Conservation (phyloP, 305 asterid genomes). For the Fraxinus baroniana region DNA sequence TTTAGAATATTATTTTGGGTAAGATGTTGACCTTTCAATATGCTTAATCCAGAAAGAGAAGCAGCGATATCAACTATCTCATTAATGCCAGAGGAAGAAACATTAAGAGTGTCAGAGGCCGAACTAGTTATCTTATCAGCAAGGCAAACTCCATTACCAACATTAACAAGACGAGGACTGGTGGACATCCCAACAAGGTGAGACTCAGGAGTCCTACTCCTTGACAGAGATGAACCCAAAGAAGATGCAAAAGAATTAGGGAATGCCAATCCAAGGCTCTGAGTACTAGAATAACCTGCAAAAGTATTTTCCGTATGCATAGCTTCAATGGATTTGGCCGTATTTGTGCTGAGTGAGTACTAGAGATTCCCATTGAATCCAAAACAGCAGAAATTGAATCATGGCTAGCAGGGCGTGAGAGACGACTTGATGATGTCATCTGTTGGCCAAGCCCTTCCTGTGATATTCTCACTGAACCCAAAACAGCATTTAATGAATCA, state of each 20-base stretch:
- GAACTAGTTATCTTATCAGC: constrained; percentile 31
- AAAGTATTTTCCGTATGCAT: constrained; percentile 30
- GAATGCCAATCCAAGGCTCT: constrained; percentile 27
- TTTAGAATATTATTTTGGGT: constrained; percentile 32
- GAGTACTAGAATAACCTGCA: constrained; percentile 34
- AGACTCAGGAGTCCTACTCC: constrained; percentile 31
- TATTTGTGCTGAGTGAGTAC: constrained; percentile 27
- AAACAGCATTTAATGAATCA: constrained; percentile 39
- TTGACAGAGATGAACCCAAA: constrained; percentile 26
- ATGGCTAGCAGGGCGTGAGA: constrained; percentile 57
- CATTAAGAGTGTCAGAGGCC: constrained; percentile 27
- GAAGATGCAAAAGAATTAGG: constrained; percentile 31
- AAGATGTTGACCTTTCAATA: constrained; percentile 38
- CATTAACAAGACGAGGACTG: constrained; percentile 32
- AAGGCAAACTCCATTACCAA: constrained; percentile 31
- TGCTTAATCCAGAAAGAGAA: constrained; percentile 50
- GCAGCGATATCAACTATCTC: constrained; percentile 53
- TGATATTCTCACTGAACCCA: constrained; percentile 28
- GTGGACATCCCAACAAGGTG: constrained; percentile 28
- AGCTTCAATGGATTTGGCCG: constrained; percentile 40
- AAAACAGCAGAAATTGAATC: constrained; percentile 39
- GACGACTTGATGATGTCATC: constrained; percentile 29
- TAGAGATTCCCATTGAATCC: constrained; percentile 30
- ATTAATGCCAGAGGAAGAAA: constrained; percentile 44
- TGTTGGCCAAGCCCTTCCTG: constrained; percentile 68